These are phyloP conservation scores for Zygoascus ofunaensis DNA, from an alignment of 805 yeast species.

Conservation along the genomic window DNA sequence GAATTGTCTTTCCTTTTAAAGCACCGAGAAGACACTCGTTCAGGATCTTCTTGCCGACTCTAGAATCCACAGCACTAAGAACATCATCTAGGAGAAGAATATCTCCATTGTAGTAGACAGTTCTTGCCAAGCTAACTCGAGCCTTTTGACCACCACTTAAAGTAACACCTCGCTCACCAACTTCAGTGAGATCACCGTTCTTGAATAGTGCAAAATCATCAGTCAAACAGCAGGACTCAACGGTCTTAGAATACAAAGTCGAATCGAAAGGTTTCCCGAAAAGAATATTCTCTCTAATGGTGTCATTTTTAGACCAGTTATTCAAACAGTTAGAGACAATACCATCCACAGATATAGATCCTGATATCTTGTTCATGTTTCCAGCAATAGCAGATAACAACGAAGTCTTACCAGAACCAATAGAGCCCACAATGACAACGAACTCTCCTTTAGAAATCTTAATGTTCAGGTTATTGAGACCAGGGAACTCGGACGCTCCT, in stretches of 20 bases:
- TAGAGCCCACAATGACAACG: constrained; percentile 56
- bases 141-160: constrained; percentile 85
- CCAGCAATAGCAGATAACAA: constrained; percentile 57
- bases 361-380: constrained; percentile 45
- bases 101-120: constrained; percentile 57
- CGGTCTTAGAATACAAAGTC: constrained; percentile 40
- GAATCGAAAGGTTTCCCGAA: constrained; percentile 52
- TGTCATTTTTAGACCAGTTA: constrained; percentile 69
- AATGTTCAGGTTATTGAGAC: constrained; percentile 36
- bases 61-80: constrained; percentile 74
- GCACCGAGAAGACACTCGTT: constrained; percentile 52
- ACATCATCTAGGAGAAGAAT: constrained; percentile 68
- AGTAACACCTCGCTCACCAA: constrained; percentile 79
- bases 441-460: constrained; percentile 50
- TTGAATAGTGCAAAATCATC: constrained; percentile 55
- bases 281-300: constrained; percentile 58
- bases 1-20: constrained; percentile 45
- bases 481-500: constrained; percentile 25
- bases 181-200: constrained; percentile 67
- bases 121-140: constrained; percentile 65
- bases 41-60: constrained; percentile 69
- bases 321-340: constrained; percentile 42
- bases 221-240: constrained; percentile 54
- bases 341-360: constrained; percentile 42
- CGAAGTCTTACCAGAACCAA: constrained; percentile 68